Conservation (phyloP, 768 basidiomycete species). For the Suillus subluteus region DNA sequence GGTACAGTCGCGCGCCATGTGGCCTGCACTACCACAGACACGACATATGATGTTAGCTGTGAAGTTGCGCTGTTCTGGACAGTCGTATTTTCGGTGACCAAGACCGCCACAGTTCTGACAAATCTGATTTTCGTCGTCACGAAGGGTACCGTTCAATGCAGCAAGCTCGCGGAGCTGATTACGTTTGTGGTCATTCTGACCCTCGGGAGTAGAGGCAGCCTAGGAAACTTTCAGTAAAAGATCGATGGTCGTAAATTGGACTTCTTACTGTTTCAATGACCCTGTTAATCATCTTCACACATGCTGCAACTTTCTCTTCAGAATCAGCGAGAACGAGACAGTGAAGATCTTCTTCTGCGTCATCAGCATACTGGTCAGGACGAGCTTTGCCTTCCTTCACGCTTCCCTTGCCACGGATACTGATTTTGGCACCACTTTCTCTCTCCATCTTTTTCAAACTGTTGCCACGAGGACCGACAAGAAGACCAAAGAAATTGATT, state of each 20-base stretch:
- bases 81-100: constrained; percentile 98
- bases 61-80: constrained; percentile 97
- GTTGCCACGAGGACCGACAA: constrained; percentile 98
- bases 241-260: background rate
- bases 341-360: constrained; percentile 98
- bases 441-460: constrained; percentile 99
- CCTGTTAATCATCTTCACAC: constrained; percentile 94
- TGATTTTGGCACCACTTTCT: constrained; percentile 97
- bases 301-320: constrained; percentile 88
- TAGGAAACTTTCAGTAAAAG: constrained; percentile 34
- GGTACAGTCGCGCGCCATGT: constrained; percentile 98
- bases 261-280: constrained; percentile 93
- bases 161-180: constrained; percentile 98
- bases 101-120: constrained; percentile 96
- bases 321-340: constrained; percentile 94
- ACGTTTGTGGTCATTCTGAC: constrained; percentile 99
- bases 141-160: constrained; percentile 96
- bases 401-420: constrained; percentile 96
- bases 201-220: constrained; percentile 99
- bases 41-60: constrained; percentile 99
- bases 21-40: constrained; percentile 96
- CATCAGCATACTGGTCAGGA: constrained; percentile 92
- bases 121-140: constrained; percentile 99
- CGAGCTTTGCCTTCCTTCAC: constrained; percentile 99
- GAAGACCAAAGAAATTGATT: constrained; percentile 98